These are phyloP conservation scores for Cyberlindnera saturnus DNA, from an alignment of 805 yeast species.

Conservation along the genomic window DNA sequence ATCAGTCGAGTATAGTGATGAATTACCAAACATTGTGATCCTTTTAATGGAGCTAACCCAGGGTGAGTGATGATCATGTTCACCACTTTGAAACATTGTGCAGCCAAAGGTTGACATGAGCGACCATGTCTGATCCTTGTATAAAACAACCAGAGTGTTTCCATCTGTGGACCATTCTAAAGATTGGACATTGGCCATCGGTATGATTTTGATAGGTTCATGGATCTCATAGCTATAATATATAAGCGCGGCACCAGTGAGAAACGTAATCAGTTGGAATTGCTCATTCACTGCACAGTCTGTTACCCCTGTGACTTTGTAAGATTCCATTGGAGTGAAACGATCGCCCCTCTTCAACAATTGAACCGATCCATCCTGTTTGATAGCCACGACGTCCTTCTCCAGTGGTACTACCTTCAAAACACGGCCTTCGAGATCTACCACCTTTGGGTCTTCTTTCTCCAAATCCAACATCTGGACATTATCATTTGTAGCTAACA, in stretches of 20 bases:
- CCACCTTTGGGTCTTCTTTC: conserved; percentile 8
- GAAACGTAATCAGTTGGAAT: conserved; percentile 4
- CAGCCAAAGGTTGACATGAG: conserved; percentile 24
- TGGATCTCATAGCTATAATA: conserved; percentile 6
- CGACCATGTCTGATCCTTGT: conserved; percentile 19
- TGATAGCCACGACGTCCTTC: conserved; percentile 2
- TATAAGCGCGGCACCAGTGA: background rate
- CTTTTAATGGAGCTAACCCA: conserved; percentile 6
- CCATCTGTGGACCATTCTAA: conserved; percentile 14
- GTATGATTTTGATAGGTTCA: conserved; percentile 2
- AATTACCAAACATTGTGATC: background rate
- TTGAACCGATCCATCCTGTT: conserved; percentile 5
- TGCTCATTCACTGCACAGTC: conserved; percentile 8
- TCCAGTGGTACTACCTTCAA: conserved; percentile 1
- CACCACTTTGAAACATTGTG: conserved; percentile 13
- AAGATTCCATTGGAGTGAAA: background rate
- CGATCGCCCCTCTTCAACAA: background rate
- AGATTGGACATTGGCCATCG: background rate
- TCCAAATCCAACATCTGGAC: conserved; percentile 16
- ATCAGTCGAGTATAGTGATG: conserved; percentile 4
- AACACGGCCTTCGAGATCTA: conserved; percentile 4
- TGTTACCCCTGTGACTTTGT: conserved; percentile 1
- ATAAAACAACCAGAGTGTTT: conserved; percentile 11
- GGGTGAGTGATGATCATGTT: conserved; percentile 9
- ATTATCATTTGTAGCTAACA: conserved; percentile 13